phyloP scores from a whole-genome alignment of 2,329 filamentous ascomycete species.

The Beauveria bassiana region DNA sequence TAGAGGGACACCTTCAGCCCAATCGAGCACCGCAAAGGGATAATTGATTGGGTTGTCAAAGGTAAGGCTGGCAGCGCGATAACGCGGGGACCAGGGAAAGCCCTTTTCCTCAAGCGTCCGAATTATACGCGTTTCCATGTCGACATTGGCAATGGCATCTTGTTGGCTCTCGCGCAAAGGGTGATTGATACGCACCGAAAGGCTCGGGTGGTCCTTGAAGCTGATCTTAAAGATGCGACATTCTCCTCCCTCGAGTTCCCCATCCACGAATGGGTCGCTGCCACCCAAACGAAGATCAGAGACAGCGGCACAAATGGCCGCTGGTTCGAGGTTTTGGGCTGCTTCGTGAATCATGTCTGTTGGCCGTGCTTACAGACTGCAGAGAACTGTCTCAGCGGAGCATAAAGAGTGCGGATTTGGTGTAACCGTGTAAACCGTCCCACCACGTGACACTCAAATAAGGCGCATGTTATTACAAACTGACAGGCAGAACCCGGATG shows the following conservation, averaged over 20 bases:
- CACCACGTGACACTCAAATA: no score
- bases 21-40: slow-evolving; percentile 1
- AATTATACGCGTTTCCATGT: neutral
- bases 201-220: slow-evolving; percentile 1
- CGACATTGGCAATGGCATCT: neutral
- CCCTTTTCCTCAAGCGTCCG: neutral
- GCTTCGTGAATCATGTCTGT: neutral
- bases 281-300: neutral
- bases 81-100: neutral
- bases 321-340: slow-evolving; percentile 1
- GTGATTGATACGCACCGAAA: neutral
- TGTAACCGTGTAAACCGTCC: no score
- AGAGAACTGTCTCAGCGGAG: no score
- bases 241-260: neutral
- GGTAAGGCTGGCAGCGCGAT: neutral
- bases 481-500: no score
- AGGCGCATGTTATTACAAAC: no score
- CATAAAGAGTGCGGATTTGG: no score
- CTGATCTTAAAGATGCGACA: slow-evolving; percentile 2
- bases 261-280: slow-evolving; percentile 1
- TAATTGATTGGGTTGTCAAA: slow-evolving; percentile 1
- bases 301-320: slow-evolving; percentile 4
- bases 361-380: no score
- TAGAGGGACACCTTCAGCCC: neutral
- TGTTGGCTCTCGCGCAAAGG: neutral